Base-by-base conservation (phyloP, 306 rosid species). In the Abrus precatorius region DNA sequence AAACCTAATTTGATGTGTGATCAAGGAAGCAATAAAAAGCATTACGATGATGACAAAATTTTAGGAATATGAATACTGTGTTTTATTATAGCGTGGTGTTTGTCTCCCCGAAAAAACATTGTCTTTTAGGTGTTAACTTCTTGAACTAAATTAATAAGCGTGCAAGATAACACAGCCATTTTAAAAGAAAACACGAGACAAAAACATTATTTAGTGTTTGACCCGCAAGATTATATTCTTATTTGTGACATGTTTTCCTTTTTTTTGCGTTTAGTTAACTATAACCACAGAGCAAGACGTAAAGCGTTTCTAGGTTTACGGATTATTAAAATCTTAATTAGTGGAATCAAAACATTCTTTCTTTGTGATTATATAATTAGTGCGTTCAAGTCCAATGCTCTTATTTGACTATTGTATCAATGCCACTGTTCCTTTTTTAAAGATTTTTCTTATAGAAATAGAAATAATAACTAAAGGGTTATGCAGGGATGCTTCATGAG, bases 151-250 rank as follows among this genome's bases (percentile, higher is more conserved):
- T 73, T 40, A 73, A 73, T 13, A 27, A 77, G 14, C 11, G 40
- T 45, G 20, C 43, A 28, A 7, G 44, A 14, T 65, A 44, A 65
- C 66, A 40, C 49, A 20, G 55, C 50, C 40, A 62, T 75, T 60
- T 50, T 77, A 12, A 64, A 77, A 55, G 7, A 44, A 69, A 79
- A 79, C 60, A 41, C 57, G 5, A 30, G 75, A 55, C 49, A 43
- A 27, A 44, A 29, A 28, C 49, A 57, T 75, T 75, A 82, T 69
- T n/a, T 75, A 76, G 72, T 29, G 76, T 82, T 82, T 82, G 85
- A 76, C 85, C 77, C 82, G 82, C 7, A 82, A 68, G 66, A 48
- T 28, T 49, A 2, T 75, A 9, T 59, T 75, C 20, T 49, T 3
- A 9, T 34, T 57, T 29, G 49, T 47, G 59, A 68, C 49, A 27